These are phyloP conservation scores for Coprinellus micaceus DNA, from an alignment of 768 basidiomycete species.

Conservation along the genomic window DNA sequence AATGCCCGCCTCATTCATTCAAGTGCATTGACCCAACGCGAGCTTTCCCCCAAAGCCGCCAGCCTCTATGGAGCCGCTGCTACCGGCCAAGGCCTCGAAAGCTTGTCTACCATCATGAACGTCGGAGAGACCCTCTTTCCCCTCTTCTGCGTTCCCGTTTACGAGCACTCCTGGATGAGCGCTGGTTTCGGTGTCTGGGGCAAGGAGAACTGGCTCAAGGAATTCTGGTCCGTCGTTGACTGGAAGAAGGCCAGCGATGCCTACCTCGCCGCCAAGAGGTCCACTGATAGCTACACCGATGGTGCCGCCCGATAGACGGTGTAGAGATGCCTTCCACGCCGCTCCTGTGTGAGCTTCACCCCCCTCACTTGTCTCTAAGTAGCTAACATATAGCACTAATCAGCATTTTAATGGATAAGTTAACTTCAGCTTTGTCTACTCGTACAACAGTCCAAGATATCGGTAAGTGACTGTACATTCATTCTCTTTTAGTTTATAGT, in stretches of 20 bases:
- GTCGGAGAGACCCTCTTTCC: constrained; percentile 65
- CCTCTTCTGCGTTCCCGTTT: constrained; percentile 71
- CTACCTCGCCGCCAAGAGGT: constrained; percentile 21
- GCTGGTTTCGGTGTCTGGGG: constrained; percentile 90
- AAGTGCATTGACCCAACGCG: constrained; percentile 12
- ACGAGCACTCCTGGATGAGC: constrained; percentile 85
- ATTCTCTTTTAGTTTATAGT: too few species aligned
- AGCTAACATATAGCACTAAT: constrained; percentile 2
- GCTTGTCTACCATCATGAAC: constrained; percentile 21
- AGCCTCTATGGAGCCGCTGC: not conserved
- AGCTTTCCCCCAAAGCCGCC: not conserved
- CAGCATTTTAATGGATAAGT: constrained; percentile 12
- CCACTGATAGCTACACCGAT: not conserved
- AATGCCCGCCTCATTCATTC: constrained; percentile 25
- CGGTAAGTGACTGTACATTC: too few species aligned
- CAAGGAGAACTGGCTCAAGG: constrained; percentile 77
- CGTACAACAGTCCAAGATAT: not conserved
- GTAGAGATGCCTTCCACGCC: not conserved
- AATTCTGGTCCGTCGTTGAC: constrained; percentile 81
- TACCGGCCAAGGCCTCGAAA: not conserved
- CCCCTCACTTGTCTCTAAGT: not conserved
- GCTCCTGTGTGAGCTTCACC: not conserved
- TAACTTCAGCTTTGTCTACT: not conserved
- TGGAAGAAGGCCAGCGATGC: constrained; percentile 60
- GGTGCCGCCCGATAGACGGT: not conserved